Evolutionary conservation across 148 eudicot species (phyloP), one percentile per base, ranked within the genome.

Genomic region (Camellia granthamiana): DNA sequence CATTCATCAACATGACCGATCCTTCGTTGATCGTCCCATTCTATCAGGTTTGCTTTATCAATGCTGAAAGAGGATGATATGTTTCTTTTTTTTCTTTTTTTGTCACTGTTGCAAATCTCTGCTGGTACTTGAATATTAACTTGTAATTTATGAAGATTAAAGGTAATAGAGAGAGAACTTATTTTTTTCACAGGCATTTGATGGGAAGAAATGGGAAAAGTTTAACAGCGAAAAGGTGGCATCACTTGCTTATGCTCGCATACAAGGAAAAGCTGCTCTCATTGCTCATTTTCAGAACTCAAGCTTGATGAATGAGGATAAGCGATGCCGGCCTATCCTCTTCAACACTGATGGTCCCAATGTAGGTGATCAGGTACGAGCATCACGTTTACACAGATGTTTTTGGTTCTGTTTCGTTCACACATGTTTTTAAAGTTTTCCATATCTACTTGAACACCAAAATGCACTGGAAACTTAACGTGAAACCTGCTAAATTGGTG

Each of bases 221-320:
- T 94, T 94, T 75, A 92, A 94, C 41, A 94, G 98, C 79, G 97
- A 94, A 86, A 94, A 94, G 83, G 97, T 94, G 60, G 98, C 97
- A 13, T 87, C 92, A 55, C 88, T 92, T 86, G 94, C 97, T 55
- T 94, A 92, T 85, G 98, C 91, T 16, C 94, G 97, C 54, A 94
- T 94, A 80, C 97, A 94, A 83, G 98, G 97, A 74, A 94, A 94
- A 82, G 49, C 88, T 78, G 93, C 98, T 80, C 94, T 94, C 56
- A 82, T 92, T 87, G 91, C 93, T 63, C 98, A 94, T 85, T 94
- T 94, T 74, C 98, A 92, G 88, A 94, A 92, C 79, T 94, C 98
- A 66, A 94, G 98, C 89, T 92, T 94, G 92, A 94, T 94, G 98
- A 94, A 94, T 85, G 98, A 94, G 86, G 98, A 94, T 81, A 94